A percentile compares a stretch with the other conserved stretches of the same genome.
phyloP scores from a whole-genome alignment of 345 rosid genomes.

The Eucalyptus victrix region DNA sequence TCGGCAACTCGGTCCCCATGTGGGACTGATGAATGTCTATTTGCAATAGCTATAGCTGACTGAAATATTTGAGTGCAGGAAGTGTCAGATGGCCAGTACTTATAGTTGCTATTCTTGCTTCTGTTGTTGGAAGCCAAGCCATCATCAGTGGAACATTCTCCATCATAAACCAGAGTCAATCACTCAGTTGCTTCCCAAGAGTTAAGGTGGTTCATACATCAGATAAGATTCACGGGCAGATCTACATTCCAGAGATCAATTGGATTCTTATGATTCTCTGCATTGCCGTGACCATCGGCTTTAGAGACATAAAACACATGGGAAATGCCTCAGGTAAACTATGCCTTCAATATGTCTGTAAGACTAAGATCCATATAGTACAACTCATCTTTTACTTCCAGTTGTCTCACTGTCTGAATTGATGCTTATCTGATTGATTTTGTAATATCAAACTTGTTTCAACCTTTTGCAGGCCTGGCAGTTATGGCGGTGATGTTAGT shows the following conservation, averaged over 20 bases:
- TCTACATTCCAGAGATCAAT: constrained; percentile 39
- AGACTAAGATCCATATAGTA: neutral
- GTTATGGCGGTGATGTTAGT: constrained; percentile 8
- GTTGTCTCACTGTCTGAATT: neutral
- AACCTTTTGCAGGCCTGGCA: constrained; percentile 1
- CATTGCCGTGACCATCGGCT: constrained; percentile 4
- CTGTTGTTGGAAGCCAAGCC: constrained; percentile 11
- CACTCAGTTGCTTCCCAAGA: constrained; percentile 37
- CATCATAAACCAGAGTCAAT: constrained; percentile 3
- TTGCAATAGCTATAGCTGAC: neutral
- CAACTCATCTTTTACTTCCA: neutral
- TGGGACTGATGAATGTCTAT: neutral
- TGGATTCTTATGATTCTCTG: constrained; percentile 42
- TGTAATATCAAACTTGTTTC: neutral
- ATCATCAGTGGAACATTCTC: constrained; percentile 9
- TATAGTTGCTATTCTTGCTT: constrained; percentile 3
- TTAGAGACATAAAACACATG: constrained; percentile 4
- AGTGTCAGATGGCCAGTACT: constrained; percentile 7
- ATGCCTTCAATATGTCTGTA: neutral
- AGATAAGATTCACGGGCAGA: constrained; percentile 36
- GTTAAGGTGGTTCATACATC: constrained; percentile 41
- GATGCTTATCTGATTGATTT: neutral
- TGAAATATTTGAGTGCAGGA: neutral
- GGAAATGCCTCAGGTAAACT: constrained; percentile 8
- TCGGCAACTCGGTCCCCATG: neutral